Base-by-base conservation (phyloP, 495 filamentous ascomycete genomes). In the Xylaria bambusicola region DNA sequence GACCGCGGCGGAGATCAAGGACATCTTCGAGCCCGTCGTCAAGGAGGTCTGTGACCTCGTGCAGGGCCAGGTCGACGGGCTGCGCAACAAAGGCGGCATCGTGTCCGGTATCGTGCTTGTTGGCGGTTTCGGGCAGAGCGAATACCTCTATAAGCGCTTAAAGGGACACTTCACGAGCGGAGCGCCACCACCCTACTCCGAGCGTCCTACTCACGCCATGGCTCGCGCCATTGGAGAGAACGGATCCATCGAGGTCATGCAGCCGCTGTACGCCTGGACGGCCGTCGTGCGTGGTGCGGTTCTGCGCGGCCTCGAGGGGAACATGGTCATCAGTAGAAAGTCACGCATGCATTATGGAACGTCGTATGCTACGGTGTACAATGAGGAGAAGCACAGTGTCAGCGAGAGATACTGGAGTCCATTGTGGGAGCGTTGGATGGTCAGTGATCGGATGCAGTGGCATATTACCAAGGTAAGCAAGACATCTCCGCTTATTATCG, bases 381-480 rank as follows among this genome's bases (percentile, higher is more conserved):
- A 90, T 60, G 86, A 86, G 61, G 74, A 81, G 52, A 88, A 85
- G 58, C 88, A 91, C 66, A 77, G 79, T 15, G 79, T 88, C 6
- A 76, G 70, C 27, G 88, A 91, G 61, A 70, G 88, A 36, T 91
- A 91, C 64, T 91, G 88, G 88, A 84, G 80, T 56, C 88, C 88
- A 12, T 62, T 91, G 35, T 91, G 88, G 88, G 88, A 91, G 71
- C 68, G 88, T 29, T 91, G 87, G 87, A 91, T 91, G 88, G 86
- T 91, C 15, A 83, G 78, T 54, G 88, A 91, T 72, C 78, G 88
- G 47, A 90, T 91, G 88, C 86, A 90, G 65, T 91, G 88, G 88
- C 88, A 89, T 73, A 88, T 88, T 69, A 82, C 84, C 10, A 88
- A 87, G 77, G 86, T 87, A 60, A 65, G 77, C 68, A 15, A 29